Base-by-base conservation (phyloP, 2,329 filamentous ascomycete genomes). In the Aspergillus flavus region DNA sequence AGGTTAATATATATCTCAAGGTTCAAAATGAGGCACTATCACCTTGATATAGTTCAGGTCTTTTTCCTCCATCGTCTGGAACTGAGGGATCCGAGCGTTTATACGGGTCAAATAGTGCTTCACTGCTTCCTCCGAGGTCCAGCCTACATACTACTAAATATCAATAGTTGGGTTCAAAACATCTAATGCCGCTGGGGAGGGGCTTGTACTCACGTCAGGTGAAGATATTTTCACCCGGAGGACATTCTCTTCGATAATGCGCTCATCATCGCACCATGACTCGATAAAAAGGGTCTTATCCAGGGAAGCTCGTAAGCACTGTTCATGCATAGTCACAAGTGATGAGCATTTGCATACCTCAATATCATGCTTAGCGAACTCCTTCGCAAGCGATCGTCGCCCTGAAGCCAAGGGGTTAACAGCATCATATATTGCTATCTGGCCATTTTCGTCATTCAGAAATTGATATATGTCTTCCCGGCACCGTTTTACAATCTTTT, bases 381-480 rank as follows among this genome's bases (percentile, higher is more conserved):
- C 95, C 79, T 96, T 97, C 6, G 93, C 94, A 21, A 99, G 83
- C 12, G 93, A 91, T 61, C 90, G 87, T 54, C 95, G 88, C 19
- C 93, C 94, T 62, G 86, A 88, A 23, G 92, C 89, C 23, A 95
- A 89, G 5, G 94, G 94, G 72, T 99, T 99, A 21, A 99, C 96
- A 32, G 96, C 95, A 79, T 99, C 95, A 76, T 98, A 99, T 64
- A 99, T 98, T 61, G 95, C 95, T 61, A 99, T 94, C 75, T 99
- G 95, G 14, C 95, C 95, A 71, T 98, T 98, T 74, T 98, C 95
- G 70, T 97, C 91, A 73, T 98, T 96, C 52, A 99, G 82, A 84
- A 97, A 99, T 61, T 91, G 90, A 74, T 97, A 97, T 62, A 99
- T 97, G 73, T 99, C 95, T 75, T 98, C 94, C 63, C 95, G 89